Evolutionary conservation across 1,284 basidiomycete species (phyloP), one percentile per base, ranked within the genome.

Genomic region (Ceraceosorus bombacis): DNA sequence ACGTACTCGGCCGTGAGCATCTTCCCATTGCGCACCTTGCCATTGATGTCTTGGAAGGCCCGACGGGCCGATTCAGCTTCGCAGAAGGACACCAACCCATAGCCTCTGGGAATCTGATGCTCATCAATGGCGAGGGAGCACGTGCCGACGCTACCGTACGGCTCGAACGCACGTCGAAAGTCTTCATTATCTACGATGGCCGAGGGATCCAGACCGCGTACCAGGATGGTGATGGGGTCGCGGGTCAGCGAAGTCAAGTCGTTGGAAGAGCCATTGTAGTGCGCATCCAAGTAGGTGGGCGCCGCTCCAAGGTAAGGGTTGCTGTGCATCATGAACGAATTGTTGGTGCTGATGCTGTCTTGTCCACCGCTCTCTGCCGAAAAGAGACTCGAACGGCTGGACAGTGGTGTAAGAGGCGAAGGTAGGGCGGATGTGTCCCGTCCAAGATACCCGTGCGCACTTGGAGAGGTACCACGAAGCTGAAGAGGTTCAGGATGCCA

Each of bases 1-100:
- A 59, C 54, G 49, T 63, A 54, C 49, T 62, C 57, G 7, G 63
- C 60, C 39, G 53, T 49, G 27, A 67, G 53, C n/a, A 53, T 53
- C 27, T 58, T 54, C n/a, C 65, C 65, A 39, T 65, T 57, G 36
- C 60, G 38, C 8, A 65, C 12, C 43, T 67, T 62, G 53, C 64
- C 64, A 48, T 67, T 55, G 48, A 67, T 43, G 10, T 12, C 48
- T 4, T 43, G 46, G 7, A 52, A 51, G n/a, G 63, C 65, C 15
- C 43, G 27, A n/a, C 40, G 40, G 7, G 65, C 65, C 7, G 58
- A 60, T 2, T 27, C 51, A 3, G 57, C 54, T 6, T 41, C 54
- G 4, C 48, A 38, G 50, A 66, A 67, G 36, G 60, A 57, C 37
- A 65, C 61, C 46, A 62, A 51, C 15, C 65, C 65, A 48, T 54